Evolutionary conservation across 805 yeast species (phyloP).

Genomic region (Kluyveromyces wickerhamii): DNA sequence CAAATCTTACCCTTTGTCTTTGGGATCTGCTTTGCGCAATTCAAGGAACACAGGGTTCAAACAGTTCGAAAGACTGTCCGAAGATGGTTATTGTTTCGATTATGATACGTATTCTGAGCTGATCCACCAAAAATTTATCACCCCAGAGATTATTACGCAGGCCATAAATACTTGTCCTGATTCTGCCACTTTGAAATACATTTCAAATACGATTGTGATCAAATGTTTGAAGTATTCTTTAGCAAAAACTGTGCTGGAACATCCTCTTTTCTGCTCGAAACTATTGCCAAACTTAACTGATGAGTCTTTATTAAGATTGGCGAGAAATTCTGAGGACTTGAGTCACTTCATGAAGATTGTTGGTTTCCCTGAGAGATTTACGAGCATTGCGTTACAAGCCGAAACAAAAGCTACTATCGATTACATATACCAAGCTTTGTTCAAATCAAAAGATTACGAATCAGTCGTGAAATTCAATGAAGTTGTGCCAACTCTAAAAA

Average conservation of each 20-base stretch:
- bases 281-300: conserved; percentile 20
- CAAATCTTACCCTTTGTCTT: conserved; percentile 24
- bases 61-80: conserved; percentile 18
- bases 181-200: conserved; percentile 13
- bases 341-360: conserved; percentile 13
- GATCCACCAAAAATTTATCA: conserved; percentile 14
- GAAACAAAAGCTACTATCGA: conserved; percentile 20
- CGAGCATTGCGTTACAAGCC: conserved; percentile 24
- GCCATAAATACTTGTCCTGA: conserved; percentile 16
- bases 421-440: conserved; percentile 17
- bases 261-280: conserved; percentile 11
- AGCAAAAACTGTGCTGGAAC: conserved; percentile 12
- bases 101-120: conserved; percentile 26
- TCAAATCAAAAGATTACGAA: conserved; percentile 11
- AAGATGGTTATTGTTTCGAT: conserved; percentile 26
- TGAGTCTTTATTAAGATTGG: conserved; percentile 18
- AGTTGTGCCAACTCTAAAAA: conserved; percentile 20
- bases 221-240: conserved; percentile 10
- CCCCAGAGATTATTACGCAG: conserved; percentile 14
- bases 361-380: conserved; percentile 24
- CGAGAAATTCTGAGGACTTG: conserved; percentile 10
- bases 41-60: conserved; percentile 21
- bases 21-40: conserved; percentile 22
- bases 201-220: conserved; percentile 17
- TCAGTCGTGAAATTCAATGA: conserved; percentile 18